Percentiles rank a stretch among this genome's conserved stretches.
These are phyloP conservation scores for Tephrocybe sp. DNA, from an alignment of 768 basidiomycete genomes.

Conservation along the genomic window DNA sequence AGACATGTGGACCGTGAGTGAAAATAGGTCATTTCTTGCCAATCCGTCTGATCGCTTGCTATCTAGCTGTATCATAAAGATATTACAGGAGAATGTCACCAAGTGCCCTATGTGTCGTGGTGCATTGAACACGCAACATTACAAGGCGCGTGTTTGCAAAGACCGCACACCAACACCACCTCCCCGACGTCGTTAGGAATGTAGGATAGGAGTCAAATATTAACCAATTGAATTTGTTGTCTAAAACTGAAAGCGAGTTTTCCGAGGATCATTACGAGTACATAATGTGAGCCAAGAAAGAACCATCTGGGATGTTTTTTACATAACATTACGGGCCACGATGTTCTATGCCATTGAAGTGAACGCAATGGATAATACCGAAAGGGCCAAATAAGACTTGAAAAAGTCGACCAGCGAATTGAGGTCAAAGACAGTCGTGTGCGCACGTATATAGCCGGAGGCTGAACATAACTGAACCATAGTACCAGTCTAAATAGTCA, in stretches of 20 bases:
- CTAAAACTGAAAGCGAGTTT: too few relatives aligned
- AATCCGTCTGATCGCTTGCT: not conserved
- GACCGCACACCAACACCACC: not conserved
- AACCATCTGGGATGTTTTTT: too few relatives aligned
- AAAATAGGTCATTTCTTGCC: not conserved
- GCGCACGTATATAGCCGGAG: too few relatives aligned
- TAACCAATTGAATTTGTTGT: too few relatives aligned
- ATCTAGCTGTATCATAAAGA: not conserved
- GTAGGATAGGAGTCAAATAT: not conserved
- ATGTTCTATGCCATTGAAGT: slow-evolving; percentile 97
- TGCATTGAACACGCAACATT: not conserved
- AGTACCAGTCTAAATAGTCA: not conserved
- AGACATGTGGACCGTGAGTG: not conserved
- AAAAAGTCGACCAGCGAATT: slow-evolving; percentile 50
- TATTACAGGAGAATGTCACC: not conserved
- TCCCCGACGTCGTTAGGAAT: not conserved
- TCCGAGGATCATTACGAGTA: too few relatives aligned
- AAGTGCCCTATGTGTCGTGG: not conserved
- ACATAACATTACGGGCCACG: slow-evolving; percentile 86
- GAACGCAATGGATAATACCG: slow-evolving; percentile 73
- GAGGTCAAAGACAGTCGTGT: slow-evolving; percentile 3
- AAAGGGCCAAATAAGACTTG: slow-evolving; percentile 64
- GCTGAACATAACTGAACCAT: not conserved
- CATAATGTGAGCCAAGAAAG: too few relatives aligned
- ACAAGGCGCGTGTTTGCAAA: not conserved